Evolutionary conservation across 176 grass and related monocot genomes (phyloP), one percentile per base, ranked within the genome.

Genomic region (Oropetium thomaeum): DNA sequence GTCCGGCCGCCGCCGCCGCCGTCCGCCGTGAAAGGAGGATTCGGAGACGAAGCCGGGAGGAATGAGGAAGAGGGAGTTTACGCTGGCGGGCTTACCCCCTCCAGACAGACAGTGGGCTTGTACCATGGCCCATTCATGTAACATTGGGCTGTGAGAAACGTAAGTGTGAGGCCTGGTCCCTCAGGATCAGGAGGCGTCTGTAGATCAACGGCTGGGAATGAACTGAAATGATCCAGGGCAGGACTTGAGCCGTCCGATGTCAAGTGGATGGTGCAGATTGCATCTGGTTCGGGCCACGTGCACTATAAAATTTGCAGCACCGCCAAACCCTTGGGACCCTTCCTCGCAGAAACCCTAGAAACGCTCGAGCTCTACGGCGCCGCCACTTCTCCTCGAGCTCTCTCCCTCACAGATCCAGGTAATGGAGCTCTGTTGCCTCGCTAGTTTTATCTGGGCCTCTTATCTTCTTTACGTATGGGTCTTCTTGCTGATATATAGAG

Each of bases 371-470:
- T 0, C 65, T 2, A 31, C 49, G 49, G 79, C 85, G 85, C 84
- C 84, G 2, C 45, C n/a, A 4, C 34, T 17, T 0, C 49, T n/a
- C 31, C 47, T 39, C 63, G 32, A 16, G 75, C 25, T 67, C 25
- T 71, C 60, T 51, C 30, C 38, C n/a, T 60, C 74, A 30, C 42
- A 38, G 60, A 78, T 78, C 74, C 85, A 83, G 47, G 85, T 87
- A 82, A 78, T 6, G 51, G 0, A 38, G 10, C 19, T 0, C 26
- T 29, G 1, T 10, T 22, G 7, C 19, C 30, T 1, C 35, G 14
- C 1, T 58, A 5, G 39, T 14, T 67, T 7, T 20, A 13, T 31
- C 28, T 68, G 26, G 1, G 4, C 11, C 47, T 5, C 13, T 20
- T 52, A 34, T 2, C 30, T 38, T 2, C 25, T 29, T 41, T 4